Evolutionary conservation across 768 basidiomycete genomes (phyloP).

Genomic region (Kwoniella pini): DNA sequence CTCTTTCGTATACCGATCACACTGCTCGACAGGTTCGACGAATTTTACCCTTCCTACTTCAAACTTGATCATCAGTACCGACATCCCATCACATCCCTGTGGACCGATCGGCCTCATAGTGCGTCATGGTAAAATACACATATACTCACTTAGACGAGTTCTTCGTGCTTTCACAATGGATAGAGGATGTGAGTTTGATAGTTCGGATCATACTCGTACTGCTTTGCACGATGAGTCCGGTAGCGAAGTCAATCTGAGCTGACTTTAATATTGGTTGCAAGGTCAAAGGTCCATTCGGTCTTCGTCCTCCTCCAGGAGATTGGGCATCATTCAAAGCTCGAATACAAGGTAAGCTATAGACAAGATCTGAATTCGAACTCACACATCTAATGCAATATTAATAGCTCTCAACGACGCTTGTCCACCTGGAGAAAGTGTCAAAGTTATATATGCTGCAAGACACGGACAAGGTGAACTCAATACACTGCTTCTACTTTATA

Average conservation of each 20-base stretch:
- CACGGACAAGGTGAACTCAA: slow-evolving; percentile 41
- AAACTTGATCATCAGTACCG: too few species aligned
- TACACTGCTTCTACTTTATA: too few species aligned
- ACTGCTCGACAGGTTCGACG: too few species aligned
- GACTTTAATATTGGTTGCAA: neutral
- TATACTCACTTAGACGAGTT: slow-evolving; percentile 27
- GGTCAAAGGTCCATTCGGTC: slow-evolving; percentile 29
- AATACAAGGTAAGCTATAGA: slow-evolving; percentile 21
- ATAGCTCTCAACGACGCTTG: slow-evolving; percentile 22
- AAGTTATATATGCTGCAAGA: slow-evolving; percentile 34
- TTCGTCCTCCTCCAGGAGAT: slow-evolving; percentile 23
- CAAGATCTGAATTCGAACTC: too few species aligned
- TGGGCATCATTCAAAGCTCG: slow-evolving; percentile 22
- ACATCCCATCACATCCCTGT: too few species aligned
- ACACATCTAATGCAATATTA: too few species aligned
- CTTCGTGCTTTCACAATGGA: slow-evolving; percentile 24
- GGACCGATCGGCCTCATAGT: too few species aligned
- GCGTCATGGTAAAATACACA: slow-evolving; percentile 20
- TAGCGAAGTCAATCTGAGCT: neutral
- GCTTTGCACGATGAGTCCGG: too few species aligned
- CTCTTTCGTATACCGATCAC: too few species aligned
- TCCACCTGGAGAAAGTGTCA: slow-evolving; percentile 25
- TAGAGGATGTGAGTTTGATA: slow-evolving; percentile 24
- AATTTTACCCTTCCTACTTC: too few species aligned
- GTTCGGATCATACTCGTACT: too few species aligned